Evolutionary conservation across 495 filamentous ascomycete species (phyloP).

Genomic region (Podospora conica): DNA sequence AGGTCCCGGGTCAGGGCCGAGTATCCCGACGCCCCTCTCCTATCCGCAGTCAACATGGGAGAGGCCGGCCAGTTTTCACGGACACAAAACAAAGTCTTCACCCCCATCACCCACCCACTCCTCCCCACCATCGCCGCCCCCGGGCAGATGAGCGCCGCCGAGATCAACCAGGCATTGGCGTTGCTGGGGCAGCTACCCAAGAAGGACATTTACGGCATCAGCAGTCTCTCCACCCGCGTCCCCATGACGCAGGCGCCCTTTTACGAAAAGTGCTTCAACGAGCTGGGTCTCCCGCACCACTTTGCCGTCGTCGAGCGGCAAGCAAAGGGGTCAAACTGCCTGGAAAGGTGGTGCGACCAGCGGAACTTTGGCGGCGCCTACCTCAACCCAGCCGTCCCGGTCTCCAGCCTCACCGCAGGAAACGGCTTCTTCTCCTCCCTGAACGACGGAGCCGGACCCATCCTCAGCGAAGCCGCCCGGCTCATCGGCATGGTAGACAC

Average conservation of each 20-base stretch:
- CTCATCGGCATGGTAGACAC: slow-evolving; percentile 76
- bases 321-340: slow-evolving; percentile 49
- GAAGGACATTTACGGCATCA: slow-evolving; percentile 73
- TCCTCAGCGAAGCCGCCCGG: slow-evolving; percentile 62
- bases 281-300: slow-evolving; percentile 74
- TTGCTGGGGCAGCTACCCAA: slow-evolving; percentile 75
- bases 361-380: slow-evolving; percentile 73
- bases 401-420: slow-evolving; percentile 31
- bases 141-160: slow-evolving; percentile 73
- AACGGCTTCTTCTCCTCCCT: slow-evolving; percentile 39
- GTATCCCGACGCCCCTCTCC: slow-evolving; percentile 56
- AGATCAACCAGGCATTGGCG: slow-evolving; percentile 72
- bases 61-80: slow-evolving; percentile 75
- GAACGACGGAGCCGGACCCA: slow-evolving; percentile 52
- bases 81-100: slow-evolving; percentile 75
- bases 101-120: slow-evolving; percentile 77
- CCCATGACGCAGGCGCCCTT: slow-evolving; percentile 71
- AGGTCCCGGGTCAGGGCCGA: slow-evolving; percentile 64
- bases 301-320: slow-evolving; percentile 69
- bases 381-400: slow-evolving; percentile 61
- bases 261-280: slow-evolving; percentile 84
- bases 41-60: slow-evolving; percentile 85
- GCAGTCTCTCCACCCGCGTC: slow-evolving; percentile 51
- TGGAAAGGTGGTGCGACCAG: slow-evolving; percentile 60
- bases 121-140: slow-evolving; percentile 79